Conservation (phyloP, 805 yeast genomes). For the Lachancea lanzarotensis region DNA sequence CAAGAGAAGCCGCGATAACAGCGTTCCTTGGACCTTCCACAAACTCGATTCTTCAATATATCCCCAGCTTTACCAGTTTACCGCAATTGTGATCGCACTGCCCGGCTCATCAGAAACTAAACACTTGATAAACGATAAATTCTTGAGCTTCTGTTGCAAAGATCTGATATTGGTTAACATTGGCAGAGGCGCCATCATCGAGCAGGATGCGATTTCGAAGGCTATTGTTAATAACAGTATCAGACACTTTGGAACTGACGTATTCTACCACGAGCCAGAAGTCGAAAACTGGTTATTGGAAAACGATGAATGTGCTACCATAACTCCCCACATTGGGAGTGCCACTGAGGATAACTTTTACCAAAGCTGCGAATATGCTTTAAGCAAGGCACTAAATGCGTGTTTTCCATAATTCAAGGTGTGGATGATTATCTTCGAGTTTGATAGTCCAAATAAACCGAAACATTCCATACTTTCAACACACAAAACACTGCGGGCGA, state of each 20-base stretch:
- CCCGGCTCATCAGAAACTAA: slow-evolving; percentile 51
- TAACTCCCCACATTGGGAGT: slow-evolving; percentile 62
- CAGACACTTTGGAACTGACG: slow-evolving; percentile 55
- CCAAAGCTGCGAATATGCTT: slow-evolving; percentile 35
- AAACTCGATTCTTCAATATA: slow-evolving; percentile 31
- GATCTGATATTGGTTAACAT: slow-evolving; percentile 42
- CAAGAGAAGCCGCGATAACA: slow-evolving; percentile 36
- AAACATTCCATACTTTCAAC: too few relatives aligned
- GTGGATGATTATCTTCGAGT: too few relatives aligned
- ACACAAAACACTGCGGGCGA: too few relatives aligned
- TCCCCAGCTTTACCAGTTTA: slow-evolving; percentile 36
- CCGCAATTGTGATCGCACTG: slow-evolving; percentile 48
- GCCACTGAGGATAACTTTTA: slow-evolving; percentile 44
- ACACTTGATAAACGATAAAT: slow-evolving; percentile 40
- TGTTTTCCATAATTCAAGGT: not conserved
- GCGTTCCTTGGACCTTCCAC: slow-evolving; percentile 33
- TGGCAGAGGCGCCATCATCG: slow-evolving; percentile 53
- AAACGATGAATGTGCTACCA: slow-evolving; percentile 16
- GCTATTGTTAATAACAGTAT: slow-evolving; percentile 40
- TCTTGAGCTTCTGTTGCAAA: slow-evolving; percentile 30
- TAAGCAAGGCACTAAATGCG: slow-evolving; percentile 13
- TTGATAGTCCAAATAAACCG: too few relatives aligned
- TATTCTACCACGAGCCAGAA: slow-evolving; percentile 50
- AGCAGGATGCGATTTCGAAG: slow-evolving; percentile 43
- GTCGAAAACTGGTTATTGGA: slow-evolving; percentile 24